These are phyloP conservation scores for Suhomyces sp. DNA, from an alignment of 805 yeast genomes.

Conservation along the genomic window DNA sequence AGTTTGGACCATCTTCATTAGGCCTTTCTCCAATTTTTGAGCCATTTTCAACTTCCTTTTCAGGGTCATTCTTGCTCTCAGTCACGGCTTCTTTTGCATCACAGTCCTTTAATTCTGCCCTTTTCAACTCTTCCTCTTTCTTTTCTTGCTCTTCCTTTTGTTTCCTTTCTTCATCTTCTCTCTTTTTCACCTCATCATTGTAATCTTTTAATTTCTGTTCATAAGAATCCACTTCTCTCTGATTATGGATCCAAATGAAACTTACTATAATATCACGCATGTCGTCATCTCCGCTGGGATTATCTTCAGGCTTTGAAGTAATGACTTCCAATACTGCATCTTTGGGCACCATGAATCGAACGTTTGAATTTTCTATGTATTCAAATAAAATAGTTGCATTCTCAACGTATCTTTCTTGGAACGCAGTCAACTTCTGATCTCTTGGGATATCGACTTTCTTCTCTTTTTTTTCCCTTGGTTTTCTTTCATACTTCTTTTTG, in stretches of 20 bases:
- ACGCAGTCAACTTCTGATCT: slow-evolving; percentile 68
- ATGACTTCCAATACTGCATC: slow-evolving; percentile 68
- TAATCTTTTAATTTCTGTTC: slow-evolving; percentile 35
- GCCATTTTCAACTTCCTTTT: slow-evolving; percentile 9
- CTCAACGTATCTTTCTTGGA: slow-evolving; percentile 67
- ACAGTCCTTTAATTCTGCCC: slow-evolving; percentile 21
- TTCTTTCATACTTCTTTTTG: slow-evolving; percentile 11
- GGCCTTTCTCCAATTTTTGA: slow-evolving; percentile 14
- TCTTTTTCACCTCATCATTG: slow-evolving; percentile 26
- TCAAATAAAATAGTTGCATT: slow-evolving; percentile 82
- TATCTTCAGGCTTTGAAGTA: slow-evolving; percentile 3
- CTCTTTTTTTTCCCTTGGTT: slow-evolving; percentile 16
- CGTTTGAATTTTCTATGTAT: slow-evolving; percentile 74
- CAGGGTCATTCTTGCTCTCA: slow-evolving; percentile 13
- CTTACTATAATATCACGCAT: slow-evolving; percentile 46
- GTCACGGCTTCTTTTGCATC: slow-evolving; percentile 17
- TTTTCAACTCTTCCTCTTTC: slow-evolving; percentile 21
- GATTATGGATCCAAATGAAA: slow-evolving; percentile 51
- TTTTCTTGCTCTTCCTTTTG: slow-evolving; percentile 25
- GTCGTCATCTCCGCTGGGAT: slow-evolving; percentile 16
- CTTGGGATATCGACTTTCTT: slow-evolving; percentile 19
- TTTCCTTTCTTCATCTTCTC: slow-evolving; percentile 22
- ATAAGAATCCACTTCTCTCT: slow-evolving; percentile 46
- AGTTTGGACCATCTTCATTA: neutral
- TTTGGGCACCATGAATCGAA: slow-evolving; percentile 73